Base-by-base conservation (phyloP, 176 grass and related monocot species). In the Phyllostachys edulis region DNA sequence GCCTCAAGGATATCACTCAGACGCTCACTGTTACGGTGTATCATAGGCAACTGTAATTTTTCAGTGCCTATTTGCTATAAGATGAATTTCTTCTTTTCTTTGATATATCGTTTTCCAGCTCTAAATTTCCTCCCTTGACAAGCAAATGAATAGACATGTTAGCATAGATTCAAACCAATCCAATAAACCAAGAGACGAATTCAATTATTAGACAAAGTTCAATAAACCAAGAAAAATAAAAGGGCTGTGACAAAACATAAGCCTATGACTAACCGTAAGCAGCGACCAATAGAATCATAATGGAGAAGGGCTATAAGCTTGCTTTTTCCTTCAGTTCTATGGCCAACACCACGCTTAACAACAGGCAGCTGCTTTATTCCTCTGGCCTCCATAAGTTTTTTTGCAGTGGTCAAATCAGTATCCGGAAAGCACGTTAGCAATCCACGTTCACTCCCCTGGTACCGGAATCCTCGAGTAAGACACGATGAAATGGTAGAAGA, bases 301-400 rank as follows among this genome's bases (percentile, higher is more conserved):
- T 86, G 79, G 38, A 98, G 93, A 90, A 98, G 89, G 21, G 87
- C 93, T 32, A 98, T 64, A 45, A 89, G 73, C 75, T 76, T 95
- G 32, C 93, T 85, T 82, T 89, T 94, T 63, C 85, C 73, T 71
- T 90, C 88, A 72, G 66, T 92, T 89, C 69, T 82, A 67, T 77
- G 85, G 46, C 82, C 74, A 54, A 84, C 62, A 55, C 91, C 89
- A 85, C 96, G 92, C 80, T 90, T 98, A 47, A 98, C 96, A n/a
- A 95, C 96, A 50, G 96, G 93, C 16, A 98, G 84, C 73, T 98
- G 96, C 63, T 98, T 98, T 66, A 98, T 89, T 76, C 89, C 96
- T 90, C 87, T 93, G 42, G 96, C 96, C 77, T 98, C 93, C 93
- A 98, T 98, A 81, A 98, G 91, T 61, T 81, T 85, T 71, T 94